Evolutionary conservation across 352 stramenopile genomes (phyloP).

Genomic region (Globisporangium carolinianum): DNA sequence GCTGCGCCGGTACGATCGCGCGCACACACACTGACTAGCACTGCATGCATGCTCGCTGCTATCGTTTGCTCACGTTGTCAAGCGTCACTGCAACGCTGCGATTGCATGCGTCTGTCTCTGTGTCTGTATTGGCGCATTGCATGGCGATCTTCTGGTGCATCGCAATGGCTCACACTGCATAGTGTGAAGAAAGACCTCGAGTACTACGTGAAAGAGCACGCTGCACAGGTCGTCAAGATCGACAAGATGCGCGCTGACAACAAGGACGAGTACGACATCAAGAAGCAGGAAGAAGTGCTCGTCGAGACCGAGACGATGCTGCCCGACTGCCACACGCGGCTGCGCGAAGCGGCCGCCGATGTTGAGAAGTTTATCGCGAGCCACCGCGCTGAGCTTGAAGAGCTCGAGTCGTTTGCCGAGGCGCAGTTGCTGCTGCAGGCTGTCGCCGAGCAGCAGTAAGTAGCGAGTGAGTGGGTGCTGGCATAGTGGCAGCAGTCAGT

Average conservation of each 20-base stretch:
- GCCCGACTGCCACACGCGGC: conserved; percentile 63
- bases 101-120: no score
- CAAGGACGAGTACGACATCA: conserved; percentile 68
- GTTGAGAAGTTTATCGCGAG: conserved; percentile 38
- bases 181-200: conserved; percentile 81
- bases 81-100: not conserved
- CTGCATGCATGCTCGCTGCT: not conserved
- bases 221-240: conserved; percentile 46
- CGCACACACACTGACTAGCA: not conserved
- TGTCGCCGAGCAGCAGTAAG: conserved; percentile 23
- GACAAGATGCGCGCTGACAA: conserved; percentile 50
- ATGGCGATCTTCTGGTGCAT: no score
- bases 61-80: not conserved
- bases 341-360: conserved; percentile 51
- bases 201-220: conserved; percentile 75
- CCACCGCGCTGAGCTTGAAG: conserved; percentile 31
- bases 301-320: conserved; percentile 79
- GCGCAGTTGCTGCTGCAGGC: conserved; percentile 39
- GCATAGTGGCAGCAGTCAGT: no score
- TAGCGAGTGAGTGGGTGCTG: no score
- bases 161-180: not conserved
- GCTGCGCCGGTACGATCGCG: conserved; percentile 39
- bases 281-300: conserved; percentile 77
- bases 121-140: no score
- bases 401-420: conserved; percentile 32